Conservation (phyloP, 2,329 filamentous ascomycete species). For the Ophiostoma himal-ulmi region DNA sequence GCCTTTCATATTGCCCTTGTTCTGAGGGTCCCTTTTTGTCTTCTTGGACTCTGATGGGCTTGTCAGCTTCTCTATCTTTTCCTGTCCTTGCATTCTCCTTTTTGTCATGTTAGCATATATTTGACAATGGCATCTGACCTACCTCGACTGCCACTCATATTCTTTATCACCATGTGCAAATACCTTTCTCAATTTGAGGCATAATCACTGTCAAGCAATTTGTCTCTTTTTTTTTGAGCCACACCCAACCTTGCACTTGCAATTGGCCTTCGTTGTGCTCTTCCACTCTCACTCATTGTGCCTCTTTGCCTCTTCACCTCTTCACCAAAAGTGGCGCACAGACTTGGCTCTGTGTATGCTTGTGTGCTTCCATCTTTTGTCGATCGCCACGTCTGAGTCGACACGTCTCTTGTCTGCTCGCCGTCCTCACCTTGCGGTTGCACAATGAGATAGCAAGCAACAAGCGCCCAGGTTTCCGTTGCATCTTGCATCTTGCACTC, state of each 20-base stretch:
- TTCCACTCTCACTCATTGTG: not conserved
- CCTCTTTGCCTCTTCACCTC: not conserved
- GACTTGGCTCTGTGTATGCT: not conserved
- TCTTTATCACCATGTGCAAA: not conserved
- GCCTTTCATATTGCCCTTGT: not conserved
- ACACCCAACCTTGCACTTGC: not conserved
- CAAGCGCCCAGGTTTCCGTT: not conserved
- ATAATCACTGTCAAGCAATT: not conserved
- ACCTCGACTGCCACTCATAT: not conserved
- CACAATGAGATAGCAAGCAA: slow-evolving; percentile 12
- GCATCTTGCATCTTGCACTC: not conserved
- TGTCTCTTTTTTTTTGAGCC: not conserved
- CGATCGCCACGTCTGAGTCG: not conserved
- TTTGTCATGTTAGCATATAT: not conserved
- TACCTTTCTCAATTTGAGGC: not conserved
- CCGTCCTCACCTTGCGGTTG: slow-evolving; percentile 14
- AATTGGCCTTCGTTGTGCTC: not conserved
- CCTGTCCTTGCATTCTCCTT: not conserved
- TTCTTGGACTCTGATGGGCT: not conserved
- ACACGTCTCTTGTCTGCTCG: slow-evolving; percentile 3
- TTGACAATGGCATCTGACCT: not conserved
- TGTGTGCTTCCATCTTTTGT: not conserved
- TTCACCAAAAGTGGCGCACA: not conserved
- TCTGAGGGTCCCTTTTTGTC: not conserved
- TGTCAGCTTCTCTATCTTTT: not conserved